Evolutionary conservation across 1,284 basidiomycete genomes (phyloP).

Genomic region (Neolentinus lepideus): DNA sequence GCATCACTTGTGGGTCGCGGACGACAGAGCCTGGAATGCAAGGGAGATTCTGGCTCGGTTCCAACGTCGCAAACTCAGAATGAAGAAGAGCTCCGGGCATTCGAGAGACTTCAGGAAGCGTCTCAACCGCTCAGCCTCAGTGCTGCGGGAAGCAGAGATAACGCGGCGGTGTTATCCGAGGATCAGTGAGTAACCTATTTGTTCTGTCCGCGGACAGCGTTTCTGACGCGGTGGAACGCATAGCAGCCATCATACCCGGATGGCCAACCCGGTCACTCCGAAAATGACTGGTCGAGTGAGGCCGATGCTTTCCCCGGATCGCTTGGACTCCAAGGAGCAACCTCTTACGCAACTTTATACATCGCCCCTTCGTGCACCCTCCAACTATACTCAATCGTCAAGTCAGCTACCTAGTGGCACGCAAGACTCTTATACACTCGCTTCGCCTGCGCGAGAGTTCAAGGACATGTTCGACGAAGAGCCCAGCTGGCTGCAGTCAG

Average conservation of each 20-base stretch:
- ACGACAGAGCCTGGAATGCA: not conserved
- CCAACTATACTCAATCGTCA: not conserved
- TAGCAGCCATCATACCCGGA: no score
- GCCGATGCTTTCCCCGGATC: not conserved
- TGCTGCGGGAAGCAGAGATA: no score
- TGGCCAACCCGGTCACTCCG: not conserved
- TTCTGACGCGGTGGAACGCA: no score
- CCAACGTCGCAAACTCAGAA: not conserved
- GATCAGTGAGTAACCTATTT: no score
- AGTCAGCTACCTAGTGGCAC: not conserved
- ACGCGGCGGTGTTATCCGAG: no score
- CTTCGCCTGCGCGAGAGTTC: not conserved
- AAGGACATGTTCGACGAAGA: constrained; percentile 1
- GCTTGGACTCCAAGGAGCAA: not conserved
- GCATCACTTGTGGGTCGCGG: not conserved
- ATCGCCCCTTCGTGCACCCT: not conserved
- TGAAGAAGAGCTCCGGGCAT: not conserved
- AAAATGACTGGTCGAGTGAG: not conserved
- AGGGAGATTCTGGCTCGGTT: not conserved
- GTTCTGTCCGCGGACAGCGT: no score
- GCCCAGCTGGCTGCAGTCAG: not conserved
- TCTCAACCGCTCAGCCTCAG: no score
- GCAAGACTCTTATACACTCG: not conserved
- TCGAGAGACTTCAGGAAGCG: not conserved
- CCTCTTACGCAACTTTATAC: not conserved